These are phyloP conservation scores for Boletus eberwhitei DNA, from an alignment of 768 basidiomycete genomes.

Conservation along the genomic window DNA sequence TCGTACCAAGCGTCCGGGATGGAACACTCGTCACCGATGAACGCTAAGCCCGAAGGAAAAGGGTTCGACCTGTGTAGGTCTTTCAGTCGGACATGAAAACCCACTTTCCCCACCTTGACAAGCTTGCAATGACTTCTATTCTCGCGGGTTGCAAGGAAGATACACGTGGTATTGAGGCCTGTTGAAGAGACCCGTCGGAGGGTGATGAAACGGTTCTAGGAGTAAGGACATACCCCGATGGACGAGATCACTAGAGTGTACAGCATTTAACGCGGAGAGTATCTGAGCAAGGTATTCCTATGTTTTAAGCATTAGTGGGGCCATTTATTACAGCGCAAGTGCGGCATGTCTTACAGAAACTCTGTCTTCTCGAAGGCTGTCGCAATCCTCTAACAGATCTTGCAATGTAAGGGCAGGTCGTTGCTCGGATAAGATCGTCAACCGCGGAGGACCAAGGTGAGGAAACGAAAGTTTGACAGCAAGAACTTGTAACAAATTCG, in stretches of 20 bases:
- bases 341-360: conserved; percentile 48
- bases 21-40: conserved; percentile 15
- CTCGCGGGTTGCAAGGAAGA: conserved; percentile 57
- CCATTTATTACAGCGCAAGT: background rate
- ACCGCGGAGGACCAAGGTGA: conserved; percentile 46
- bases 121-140: conserved; percentile 53
- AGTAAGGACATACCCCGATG: conserved; percentile 55
- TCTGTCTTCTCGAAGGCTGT: conserved; percentile 68
- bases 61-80: conserved; percentile 86
- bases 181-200: background rate
- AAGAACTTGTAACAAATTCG: conserved; percentile 62
- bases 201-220: background rate
- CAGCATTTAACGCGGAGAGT: conserved; percentile 60
- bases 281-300: conserved; percentile 79
- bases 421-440: conserved; percentile 72
- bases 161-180: conserved; percentile 59
- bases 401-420: conserved; percentile 61
- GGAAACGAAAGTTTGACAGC: conserved; percentile 63
- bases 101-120: conserved; percentile 72
- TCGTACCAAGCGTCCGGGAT: conserved; percentile 32
- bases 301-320: background rate
- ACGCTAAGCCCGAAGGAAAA: conserved; percentile 41
- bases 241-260: conserved; percentile 63
- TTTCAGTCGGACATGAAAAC: conserved; percentile 66
- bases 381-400: conserved; percentile 75